Conservation (phyloP, 2,329 filamentous ascomycete species). For the Cyphellophora attinorum region DNA sequence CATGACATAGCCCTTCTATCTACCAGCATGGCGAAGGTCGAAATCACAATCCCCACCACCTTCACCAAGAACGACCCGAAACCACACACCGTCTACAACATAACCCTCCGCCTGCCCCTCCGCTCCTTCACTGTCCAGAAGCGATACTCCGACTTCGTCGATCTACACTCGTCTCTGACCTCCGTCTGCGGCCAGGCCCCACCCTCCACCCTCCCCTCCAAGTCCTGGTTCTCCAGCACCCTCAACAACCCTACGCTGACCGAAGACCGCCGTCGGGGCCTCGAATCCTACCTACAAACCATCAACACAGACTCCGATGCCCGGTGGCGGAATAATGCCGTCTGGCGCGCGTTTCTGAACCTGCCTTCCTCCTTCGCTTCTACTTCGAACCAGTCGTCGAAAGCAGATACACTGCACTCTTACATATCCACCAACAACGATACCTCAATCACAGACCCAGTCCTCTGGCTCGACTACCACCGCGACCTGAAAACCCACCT, state of each 20-base stretch:
- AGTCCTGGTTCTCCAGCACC: conserved; percentile 52
- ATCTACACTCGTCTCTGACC: conserved; percentile 43
- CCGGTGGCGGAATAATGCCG: conserved; percentile 47
- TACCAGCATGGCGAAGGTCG: conserved; percentile 29
- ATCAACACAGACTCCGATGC: conserved; percentile 48
- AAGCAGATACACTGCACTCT: conserved; percentile 26
- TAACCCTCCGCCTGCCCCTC: conserved; percentile 51
- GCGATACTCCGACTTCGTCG: conserved; percentile 55
- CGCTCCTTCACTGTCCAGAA: conserved; percentile 50
- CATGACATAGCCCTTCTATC: not conserved
- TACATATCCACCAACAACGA: conserved; percentile 26
- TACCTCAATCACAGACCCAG: conserved; percentile 39
- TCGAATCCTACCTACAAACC: conserved; percentile 49
- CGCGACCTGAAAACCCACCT: conserved; percentile 50
- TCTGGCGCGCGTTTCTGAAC: conserved; percentile 50
- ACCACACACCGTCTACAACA: conserved; percentile 52
- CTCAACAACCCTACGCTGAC: conserved; percentile 46
- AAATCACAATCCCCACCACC: conserved; percentile 42
- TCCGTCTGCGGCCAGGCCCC: conserved; percentile 42
- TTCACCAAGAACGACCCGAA: conserved; percentile 38
- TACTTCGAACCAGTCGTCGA: conserved; percentile 16
- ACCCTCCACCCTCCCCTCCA: conserved; percentile 45
- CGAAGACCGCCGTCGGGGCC: conserved; percentile 45
- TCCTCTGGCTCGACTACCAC: conserved; percentile 54
- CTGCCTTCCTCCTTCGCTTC: conserved; percentile 33